phyloP scores from a whole-genome alignment of 2,329 filamentous ascomycete species.

The Teratosphaeria nubilosa region DNA sequence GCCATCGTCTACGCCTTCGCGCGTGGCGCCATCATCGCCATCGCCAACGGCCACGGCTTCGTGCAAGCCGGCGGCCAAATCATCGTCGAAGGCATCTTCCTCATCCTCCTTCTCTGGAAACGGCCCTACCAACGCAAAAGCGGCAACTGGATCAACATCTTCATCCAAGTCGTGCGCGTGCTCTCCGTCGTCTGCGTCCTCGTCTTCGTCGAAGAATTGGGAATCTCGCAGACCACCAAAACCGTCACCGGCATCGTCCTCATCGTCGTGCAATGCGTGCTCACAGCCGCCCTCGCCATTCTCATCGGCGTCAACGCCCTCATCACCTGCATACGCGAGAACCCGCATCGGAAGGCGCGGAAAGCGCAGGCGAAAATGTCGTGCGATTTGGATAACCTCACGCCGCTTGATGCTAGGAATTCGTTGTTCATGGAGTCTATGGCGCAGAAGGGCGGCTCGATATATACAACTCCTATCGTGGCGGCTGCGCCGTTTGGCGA shows the following conservation, averaged over 20 bases:
- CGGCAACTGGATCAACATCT: constrained; percentile 85
- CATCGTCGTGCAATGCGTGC: constrained; percentile 76
- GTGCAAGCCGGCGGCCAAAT: constrained; percentile 71
- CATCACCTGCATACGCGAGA: constrained; percentile 70
- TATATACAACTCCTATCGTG: constrained; percentile 23
- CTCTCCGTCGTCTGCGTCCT: constrained; percentile 82
- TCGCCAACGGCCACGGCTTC: constrained; percentile 74
- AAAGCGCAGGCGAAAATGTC: constrained; percentile 73
- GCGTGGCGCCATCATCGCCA: constrained; percentile 78
- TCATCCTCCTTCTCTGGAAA: constrained; percentile 70
- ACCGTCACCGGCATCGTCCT: constrained; percentile 88
- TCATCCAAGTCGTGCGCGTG: constrained; percentile 80
- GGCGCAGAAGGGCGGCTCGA: constrained; percentile 23
- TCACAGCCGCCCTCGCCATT: constrained; percentile 75
- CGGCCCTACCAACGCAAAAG: constrained; percentile 80
- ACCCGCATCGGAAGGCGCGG: constrained; percentile 78
- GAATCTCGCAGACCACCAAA: constrained; percentile 81
- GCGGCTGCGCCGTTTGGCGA: constrained; percentile 20
- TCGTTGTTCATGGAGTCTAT: constrained; percentile 64
- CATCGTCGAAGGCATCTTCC: constrained; percentile 68
- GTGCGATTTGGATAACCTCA: constrained; percentile 69
- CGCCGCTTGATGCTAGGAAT: constrained; percentile 77
- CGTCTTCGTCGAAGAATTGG: constrained; percentile 87
- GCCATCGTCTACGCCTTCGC: constrained; percentile 81
- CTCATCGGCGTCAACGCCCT: constrained; percentile 84